Percentiles rank a stretch among this genome's conserved stretches.
phyloP scores from a whole-genome alignment of 1,284 basidiomycete species.

The Moesziomyces sp. region DNA sequence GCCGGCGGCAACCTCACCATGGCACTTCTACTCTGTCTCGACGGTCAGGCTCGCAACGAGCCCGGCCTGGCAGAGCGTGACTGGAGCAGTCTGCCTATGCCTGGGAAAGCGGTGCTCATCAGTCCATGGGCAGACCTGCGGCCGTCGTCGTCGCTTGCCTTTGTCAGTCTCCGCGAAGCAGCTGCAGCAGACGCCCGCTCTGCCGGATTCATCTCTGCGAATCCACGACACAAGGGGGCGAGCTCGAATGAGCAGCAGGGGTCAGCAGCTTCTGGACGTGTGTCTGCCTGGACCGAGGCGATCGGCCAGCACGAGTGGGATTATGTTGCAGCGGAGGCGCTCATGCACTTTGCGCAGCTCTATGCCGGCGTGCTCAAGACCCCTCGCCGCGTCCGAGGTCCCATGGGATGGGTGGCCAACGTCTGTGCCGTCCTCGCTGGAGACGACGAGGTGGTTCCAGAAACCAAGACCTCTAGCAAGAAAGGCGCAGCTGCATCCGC shows the following conservation, averaged over 20 bases:
- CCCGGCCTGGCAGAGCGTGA: conserved; percentile 50
- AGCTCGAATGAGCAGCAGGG: too few species aligned
- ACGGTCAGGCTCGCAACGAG: conserved; percentile 51
- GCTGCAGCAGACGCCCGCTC: conserved; percentile 1
- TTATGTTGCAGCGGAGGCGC: conserved; percentile 61
- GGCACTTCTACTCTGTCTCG: conserved; percentile 59
- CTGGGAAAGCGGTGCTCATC: conserved; percentile 62
- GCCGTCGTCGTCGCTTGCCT: conserved; percentile 49
- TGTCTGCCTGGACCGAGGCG: conserved; percentile 51
- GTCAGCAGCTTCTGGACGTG: background rate
- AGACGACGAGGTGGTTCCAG: conserved; percentile 9
- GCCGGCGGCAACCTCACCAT: conserved; percentile 64
- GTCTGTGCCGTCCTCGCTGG: conserved; percentile 55
- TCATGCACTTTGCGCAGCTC: conserved; percentile 66
- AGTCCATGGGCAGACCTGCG: conserved; percentile 65
- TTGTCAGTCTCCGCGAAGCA: conserved; percentile 46
- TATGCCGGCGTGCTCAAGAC: conserved; percentile 60
- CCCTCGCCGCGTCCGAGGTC: conserved; percentile 60
- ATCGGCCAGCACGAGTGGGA: conserved; percentile 60
- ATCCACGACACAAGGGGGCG: background rate
- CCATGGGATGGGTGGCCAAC: conserved; percentile 62
- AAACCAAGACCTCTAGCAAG: background rate
- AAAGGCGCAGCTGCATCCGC: background rate
- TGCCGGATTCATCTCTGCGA: too few species aligned
- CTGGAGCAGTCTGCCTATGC: conserved; percentile 61